Base-by-base conservation (phyloP, 2,329 filamentous ascomycete species). In the Exophiala phaeomuriformis region DNA sequence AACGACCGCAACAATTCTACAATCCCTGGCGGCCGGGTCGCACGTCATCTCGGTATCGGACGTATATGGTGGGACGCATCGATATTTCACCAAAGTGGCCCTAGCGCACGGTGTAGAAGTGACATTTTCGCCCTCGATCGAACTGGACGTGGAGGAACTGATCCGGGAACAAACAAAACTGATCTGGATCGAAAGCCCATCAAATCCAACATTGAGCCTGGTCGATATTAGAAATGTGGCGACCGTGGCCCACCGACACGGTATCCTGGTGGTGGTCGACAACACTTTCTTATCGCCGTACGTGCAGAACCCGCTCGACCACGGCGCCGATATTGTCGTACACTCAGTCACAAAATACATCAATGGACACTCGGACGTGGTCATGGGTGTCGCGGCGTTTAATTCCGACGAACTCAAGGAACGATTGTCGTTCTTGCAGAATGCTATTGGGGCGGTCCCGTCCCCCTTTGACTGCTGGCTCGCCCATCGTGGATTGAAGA, bases 331-430 rank as follows among this genome's bases (percentile, higher is more conserved):
- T 71, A 90, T 97, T 61, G 91, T 97, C 62, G 86, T 97, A 41
- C 91, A 97, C 78, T 90, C 85, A 51, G 93, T 98, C 52, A 98
- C 93, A 42, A 98, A 98, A 75, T 98, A 97, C 75, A 97, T 98
- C 76, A 97, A 97, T 71, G 93, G 93, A 47, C 93, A 98, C 76
- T 83, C 79, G 1, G 93, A 98, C 70, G 93, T 98, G 5, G 84
- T 97, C 65, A 98, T 98, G 93, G 93, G 93, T 61, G 86, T 93
- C 31, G 91, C 90, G 44, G 93, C 93, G 47, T 94, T 95, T 80
- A 97, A 96, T 79, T 87, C 85, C 31, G 83, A 89, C 52, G 79
- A 82, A 12, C 78, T 98, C 63, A 83, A 84, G 67, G 76, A 84
- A 59, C 83, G 88, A 40, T 81, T 98, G 27, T 77, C 82, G 48